Conservation (phyloP, 441 rosid species). For the Gossypium trilobum region DNA sequence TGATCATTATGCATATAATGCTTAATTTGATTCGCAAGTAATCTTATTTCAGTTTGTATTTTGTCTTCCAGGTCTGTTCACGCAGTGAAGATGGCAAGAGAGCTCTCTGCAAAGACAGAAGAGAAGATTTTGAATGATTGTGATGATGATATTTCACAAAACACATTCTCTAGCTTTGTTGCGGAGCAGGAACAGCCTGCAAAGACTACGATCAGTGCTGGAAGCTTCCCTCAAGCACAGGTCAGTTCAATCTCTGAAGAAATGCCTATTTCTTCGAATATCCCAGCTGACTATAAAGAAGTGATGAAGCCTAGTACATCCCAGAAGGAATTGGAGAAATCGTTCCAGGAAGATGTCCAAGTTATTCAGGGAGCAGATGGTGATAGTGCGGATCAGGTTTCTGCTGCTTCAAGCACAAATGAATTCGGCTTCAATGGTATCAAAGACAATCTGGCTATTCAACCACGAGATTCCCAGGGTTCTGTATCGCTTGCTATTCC, state of each 20-base stretch:
- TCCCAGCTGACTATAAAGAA: conserved; percentile 39
- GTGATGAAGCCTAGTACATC: conserved; percentile 32
- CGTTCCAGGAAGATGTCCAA: conserved; percentile 36
- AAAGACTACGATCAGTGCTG: conserved; percentile 72
- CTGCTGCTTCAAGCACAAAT: conserved; percentile 49
- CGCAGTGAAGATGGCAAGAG: conserved; percentile 85
- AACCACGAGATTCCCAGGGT: conserved; percentile 58
- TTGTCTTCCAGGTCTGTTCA: conserved; percentile 68
- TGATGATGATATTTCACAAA: conserved; percentile 75
- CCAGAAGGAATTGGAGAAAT: conserved; percentile 43
- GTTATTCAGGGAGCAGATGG: conserved; percentile 40
- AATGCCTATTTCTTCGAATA: conserved; percentile 36
- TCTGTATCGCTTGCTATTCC: conserved; percentile 47
- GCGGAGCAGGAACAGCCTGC: conserved; percentile 75
- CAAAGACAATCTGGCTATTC: conserved; percentile 34
- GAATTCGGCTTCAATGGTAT: conserved; percentile 37
- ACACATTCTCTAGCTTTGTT: conserved; percentile 79
- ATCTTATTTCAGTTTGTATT: conserved; percentile 12
- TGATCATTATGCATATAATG: conserved; percentile 4
- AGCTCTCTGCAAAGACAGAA: conserved; percentile 63
- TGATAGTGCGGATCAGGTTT: conserved; percentile 42
- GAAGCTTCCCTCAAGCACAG: conserved; percentile 90
- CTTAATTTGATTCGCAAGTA: conserved; percentile 11
- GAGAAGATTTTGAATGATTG: conserved; percentile 74
- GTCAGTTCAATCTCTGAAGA: conserved; percentile 87